Percentiles rank a stretch among this genome's conserved stretches.
Evolutionary conservation across 148 eudicot genomes (phyloP).

Genomic region (Polygonum aviculare): DNA sequence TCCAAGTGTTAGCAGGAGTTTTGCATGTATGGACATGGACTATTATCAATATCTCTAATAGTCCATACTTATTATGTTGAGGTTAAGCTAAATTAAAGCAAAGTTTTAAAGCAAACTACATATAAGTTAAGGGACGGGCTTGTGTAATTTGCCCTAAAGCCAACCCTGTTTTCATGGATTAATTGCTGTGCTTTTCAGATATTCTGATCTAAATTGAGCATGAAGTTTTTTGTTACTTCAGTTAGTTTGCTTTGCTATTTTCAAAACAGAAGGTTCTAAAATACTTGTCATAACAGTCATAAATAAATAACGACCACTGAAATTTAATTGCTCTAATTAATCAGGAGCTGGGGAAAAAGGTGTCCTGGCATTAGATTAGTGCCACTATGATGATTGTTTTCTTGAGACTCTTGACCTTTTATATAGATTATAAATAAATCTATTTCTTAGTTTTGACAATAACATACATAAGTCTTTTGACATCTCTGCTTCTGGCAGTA

Average conservation of each 20-base stretch:
- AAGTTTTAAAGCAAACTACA: too few relatives aligned
- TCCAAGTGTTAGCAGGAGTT: neutral
- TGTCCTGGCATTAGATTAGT: neutral
- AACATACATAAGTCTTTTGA: neutral
- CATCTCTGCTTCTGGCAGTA: neutral
- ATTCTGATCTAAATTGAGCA: neutral
- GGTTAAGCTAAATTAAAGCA: too few relatives aligned
- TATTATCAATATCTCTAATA: neutral
- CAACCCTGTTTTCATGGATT: neutral
- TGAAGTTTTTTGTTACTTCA: neutral
- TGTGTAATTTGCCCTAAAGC: neutral
- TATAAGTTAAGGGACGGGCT: neutral
- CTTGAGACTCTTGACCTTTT: neutral
- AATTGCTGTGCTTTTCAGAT: neutral
- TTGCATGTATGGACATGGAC: neutral
- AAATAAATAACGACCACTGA: neutral
- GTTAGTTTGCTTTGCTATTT: neutral
- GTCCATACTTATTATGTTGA: neutral
- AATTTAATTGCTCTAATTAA: neutral
- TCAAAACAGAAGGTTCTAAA: neutral
- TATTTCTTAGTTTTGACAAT: neutral
- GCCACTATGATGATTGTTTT: neutral
- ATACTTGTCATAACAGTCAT: neutral
- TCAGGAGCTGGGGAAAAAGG: neutral
- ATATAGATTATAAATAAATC: neutral